Evolutionary conservation across 2,329 filamentous ascomycete genomes (phyloP).

Genomic region (Botryotinia convoluta): DNA sequence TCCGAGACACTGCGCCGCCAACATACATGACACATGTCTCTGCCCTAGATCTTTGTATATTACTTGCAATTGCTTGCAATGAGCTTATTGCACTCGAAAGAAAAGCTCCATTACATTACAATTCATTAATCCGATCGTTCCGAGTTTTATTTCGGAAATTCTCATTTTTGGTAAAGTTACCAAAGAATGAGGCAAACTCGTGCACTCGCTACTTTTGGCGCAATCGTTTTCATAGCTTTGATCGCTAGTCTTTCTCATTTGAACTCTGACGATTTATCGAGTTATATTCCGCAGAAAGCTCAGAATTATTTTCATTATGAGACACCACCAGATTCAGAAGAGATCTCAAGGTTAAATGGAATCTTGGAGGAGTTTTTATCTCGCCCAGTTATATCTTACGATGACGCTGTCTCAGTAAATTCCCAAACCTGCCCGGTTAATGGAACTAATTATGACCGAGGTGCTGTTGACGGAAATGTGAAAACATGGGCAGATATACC

Average conservation of each 20-base stretch:
- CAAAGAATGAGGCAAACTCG: constrained; percentile 8
- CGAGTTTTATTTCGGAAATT: neutral
- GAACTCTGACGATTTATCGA: neutral
- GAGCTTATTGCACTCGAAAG: neutral
- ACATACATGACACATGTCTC: neutral
- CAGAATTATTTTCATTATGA: constrained; percentile 11
- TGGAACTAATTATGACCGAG: constrained; percentile 25
- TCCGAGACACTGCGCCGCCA: neutral
- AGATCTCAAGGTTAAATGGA: neutral
- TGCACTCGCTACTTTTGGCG: neutral
- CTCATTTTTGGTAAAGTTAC: neutral
- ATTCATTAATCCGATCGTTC: too few relatives aligned
- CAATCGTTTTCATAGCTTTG: neutral
- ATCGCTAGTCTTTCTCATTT: constrained; percentile 8
- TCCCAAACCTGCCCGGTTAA: constrained; percentile 24
- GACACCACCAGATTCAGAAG: neutral
- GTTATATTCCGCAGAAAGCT: constrained; percentile 9
- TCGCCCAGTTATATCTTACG: constrained; percentile 23
- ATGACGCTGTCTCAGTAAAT: constrained; percentile 23
- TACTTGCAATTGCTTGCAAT: neutral
- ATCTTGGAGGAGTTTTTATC: constrained; percentile 16
- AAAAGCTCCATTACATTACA: neutral
- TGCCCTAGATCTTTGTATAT: neutral
- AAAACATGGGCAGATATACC: constrained; percentile 24
- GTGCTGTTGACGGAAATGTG: constrained; percentile 20